Conservation (phyloP, 768 basidiomycete species). For the Paxillus involutus region DNA sequence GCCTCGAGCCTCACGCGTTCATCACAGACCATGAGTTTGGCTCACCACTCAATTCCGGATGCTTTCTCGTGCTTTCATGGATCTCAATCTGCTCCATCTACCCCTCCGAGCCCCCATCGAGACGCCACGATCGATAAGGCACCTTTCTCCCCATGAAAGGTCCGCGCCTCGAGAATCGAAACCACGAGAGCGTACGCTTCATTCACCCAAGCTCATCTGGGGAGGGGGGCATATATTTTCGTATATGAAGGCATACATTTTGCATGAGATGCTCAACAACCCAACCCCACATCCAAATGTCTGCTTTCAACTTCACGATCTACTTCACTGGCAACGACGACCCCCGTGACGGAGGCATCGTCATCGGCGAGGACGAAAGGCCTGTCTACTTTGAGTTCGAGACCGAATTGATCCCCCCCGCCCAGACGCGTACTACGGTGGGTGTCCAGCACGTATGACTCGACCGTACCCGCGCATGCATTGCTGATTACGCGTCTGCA, state of each 20-base stretch:
- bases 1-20: slow-evolving; percentile 16
- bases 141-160: slow-evolving; percentile 42
- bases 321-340: slow-evolving; percentile 73
- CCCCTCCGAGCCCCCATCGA: neutral
- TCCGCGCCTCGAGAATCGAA: slow-evolving; percentile 37
- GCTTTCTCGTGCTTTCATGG: slow-evolving; percentile 10
- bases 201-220: slow-evolving; percentile 26
- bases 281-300: slow-evolving; percentile 24
- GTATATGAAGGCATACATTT: slow-evolving; percentile 30
- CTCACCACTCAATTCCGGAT: slow-evolving; percentile 13
- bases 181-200: slow-evolving; percentile 47
- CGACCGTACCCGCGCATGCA: slow-evolving; percentile 38
- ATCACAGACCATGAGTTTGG: neutral
- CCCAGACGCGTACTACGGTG: slow-evolving; percentile 28
- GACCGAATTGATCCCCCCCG: slow-evolving; percentile 38
- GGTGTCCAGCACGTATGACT: slow-evolving; percentile 21
- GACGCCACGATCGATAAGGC: slow-evolving; percentile 49
- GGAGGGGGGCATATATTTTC: slow-evolving; percentile 4
- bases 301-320: slow-evolving; percentile 47
- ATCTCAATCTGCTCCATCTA: slow-evolving; percentile 19
- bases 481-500: slow-evolving; percentile 29
- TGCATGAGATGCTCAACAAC: slow-evolving; percentile 2
- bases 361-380: slow-evolving; percentile 64
- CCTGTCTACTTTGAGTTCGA: slow-evolving; percentile 68
- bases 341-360: slow-evolving; percentile 52